phyloP scores from a whole-genome alignment of 331 rosid genomes.

The Acacia pycnantha region DNA sequence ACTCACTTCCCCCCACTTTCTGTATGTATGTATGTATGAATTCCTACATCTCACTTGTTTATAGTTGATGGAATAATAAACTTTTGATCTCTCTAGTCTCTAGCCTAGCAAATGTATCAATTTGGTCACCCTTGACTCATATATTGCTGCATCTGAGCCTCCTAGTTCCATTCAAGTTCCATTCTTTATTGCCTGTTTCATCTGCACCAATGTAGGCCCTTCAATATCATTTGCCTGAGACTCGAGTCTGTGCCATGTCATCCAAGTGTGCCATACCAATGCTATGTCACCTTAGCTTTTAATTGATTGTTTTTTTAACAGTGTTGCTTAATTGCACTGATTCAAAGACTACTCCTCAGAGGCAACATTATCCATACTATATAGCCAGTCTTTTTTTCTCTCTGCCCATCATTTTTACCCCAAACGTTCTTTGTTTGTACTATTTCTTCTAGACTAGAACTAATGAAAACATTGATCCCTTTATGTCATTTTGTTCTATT shows the following conservation, averaged over 20 bases:
- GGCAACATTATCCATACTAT: background rate
- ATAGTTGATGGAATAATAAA: background rate
- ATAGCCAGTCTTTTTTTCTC: background rate
- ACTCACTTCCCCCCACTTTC: background rate
- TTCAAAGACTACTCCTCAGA: background rate
- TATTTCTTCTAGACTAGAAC: background rate
- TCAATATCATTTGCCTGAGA: background rate
- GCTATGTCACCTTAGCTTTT: background rate
- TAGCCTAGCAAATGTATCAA: background rate
- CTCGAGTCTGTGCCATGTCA: background rate
- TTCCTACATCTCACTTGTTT: constrained; percentile 18
- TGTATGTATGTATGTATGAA: too few species aligned
- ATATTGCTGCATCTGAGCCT: background rate
- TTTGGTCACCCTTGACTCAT: background rate
- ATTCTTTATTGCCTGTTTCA: background rate
- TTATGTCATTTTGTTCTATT: constrained; percentile 12
- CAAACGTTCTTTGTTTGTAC: background rate
- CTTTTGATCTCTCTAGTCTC: background rate
- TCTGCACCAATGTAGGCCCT: background rate
- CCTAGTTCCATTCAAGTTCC: background rate
- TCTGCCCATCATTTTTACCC: background rate
- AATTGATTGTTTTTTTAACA: background rate
- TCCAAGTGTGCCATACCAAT: background rate
- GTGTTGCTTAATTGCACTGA: background rate
- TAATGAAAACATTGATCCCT: constrained; percentile 9